Evolutionary conservation across 495 filamentous ascomycete species (phyloP), one percentile per base, ranked within the genome.

Genomic region (Pyrenopolyporus hunteri): DNA sequence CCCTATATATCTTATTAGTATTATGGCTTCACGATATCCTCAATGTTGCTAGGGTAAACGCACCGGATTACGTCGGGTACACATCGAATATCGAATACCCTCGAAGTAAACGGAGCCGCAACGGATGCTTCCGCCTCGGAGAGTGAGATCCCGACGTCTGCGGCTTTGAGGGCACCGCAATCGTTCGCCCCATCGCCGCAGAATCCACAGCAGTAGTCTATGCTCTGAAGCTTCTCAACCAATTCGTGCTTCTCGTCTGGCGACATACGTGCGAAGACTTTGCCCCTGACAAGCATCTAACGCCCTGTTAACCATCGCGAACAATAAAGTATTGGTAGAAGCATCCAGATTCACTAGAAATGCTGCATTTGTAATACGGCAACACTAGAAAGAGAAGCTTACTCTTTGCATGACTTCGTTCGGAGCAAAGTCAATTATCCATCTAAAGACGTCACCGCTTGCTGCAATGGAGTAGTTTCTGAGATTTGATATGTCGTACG

Each of bases 141-240:
- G 11, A 99, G 80, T 4, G 94, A 98, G 37, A 99, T 96, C n/a
- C 95, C 95, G 45, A 99, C 93, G 75, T 99, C 95, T 46, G 95
- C 95, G 20, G 95, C 94, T 71, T 97, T 99, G 53, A 99, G 80
- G 26, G 95, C 95, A 61, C 94, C 95, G 68, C 95, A 99, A 70
- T 99, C 95, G 73, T 99, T 99, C 16, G 95, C 95, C 42, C 95
- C 95, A 70, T 99, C 95, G 33, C 95, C 95, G 63, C 95, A 99
- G 74, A 99, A 99, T 16, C 95, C 93, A 67, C 85, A 90, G 67
- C 91, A 96, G 74, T 98, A 98, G 71, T 92, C 94, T 54, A 99
- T 89, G 60, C 91, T 92, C 68, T 99, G 95, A 14, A 99, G 83
- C 70, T 96, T 98, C 72, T 98, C 93, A 9, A 99, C 92, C 7